Evolutionary conservation across 306 rosid species (phyloP), one percentile per base, ranked within the genome.

Genomic region (Pyrus bretschneideri): DNA sequence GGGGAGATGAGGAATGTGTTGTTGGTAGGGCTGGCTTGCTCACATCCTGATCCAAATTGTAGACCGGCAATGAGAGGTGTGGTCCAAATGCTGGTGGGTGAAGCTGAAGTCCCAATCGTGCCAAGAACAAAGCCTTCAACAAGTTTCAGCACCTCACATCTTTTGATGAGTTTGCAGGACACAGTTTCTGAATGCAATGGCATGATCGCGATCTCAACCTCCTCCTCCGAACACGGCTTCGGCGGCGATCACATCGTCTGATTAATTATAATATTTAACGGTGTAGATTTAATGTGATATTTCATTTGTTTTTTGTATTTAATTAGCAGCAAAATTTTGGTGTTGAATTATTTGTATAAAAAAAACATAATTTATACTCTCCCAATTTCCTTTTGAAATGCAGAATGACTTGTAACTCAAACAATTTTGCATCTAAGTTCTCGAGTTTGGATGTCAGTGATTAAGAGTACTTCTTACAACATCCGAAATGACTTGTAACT

Each of bases 161-260:
- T 96, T 42, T 74, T 96, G 52, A 27, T 85, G 76, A 88, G 86
- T 60, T 80, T 92, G 85, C 99, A 96, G 67, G 99, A 96, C 76
- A 90, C 96, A 71, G 93, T 96, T 1, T 96, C 99, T 18, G 98
- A 95, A 73, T 88, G 88, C 38, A 92, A 94, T 79, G 97, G 84
- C 29, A 73, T 91, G 85, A 83, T 92, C 84, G 78, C 91, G 81
- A 71, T 92, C 69, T 87, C 97, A 63, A 72, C 91, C n/a, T 87
- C 98, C 61, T 76, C 96, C 23, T 89, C 98, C 1, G 96, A 89
- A 21, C 61, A 60, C 62, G 84, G 89, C 86, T 88, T 86, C 84
- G 82, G 78, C 19, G 91, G 84, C 22, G 86, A 62, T 74, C 70
- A 90, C 72, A 59, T 84, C 23, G 89, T 95, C 33, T 92, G 83